Conservation (phyloP, 2,329 filamentous ascomycete genomes). For the Fusarium luffae region DNA sequence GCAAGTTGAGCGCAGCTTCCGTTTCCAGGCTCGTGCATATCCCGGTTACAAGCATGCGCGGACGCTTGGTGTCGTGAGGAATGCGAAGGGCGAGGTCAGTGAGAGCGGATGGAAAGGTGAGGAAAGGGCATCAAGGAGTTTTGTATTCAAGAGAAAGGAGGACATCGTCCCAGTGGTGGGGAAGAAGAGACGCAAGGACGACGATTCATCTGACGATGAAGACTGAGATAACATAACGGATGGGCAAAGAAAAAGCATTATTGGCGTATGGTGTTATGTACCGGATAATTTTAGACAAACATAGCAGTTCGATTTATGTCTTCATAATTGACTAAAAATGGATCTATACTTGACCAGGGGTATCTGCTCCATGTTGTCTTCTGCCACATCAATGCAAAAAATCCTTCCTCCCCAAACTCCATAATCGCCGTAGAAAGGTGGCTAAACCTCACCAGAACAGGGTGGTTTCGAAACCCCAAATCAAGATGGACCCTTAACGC, state of each 20-base stretch:
- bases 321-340: not conserved
- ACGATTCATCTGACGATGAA: slow-evolving; percentile 51
- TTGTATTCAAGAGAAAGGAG: slow-evolving; percentile 70
- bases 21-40: slow-evolving; percentile 74
- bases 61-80: slow-evolving; percentile 74
- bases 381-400: not conserved
- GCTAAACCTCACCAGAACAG: not conserved
- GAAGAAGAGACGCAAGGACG: slow-evolving; percentile 48
- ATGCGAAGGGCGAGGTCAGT: slow-evolving; percentile 56
- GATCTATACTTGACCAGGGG: slow-evolving; percentile 5
- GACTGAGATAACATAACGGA: slow-evolving; percentile 19
- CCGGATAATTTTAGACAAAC: not conserved
- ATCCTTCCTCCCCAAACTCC: not conserved
- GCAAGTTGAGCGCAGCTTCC: slow-evolving; percentile 75
- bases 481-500: slow-evolving; percentile 15
- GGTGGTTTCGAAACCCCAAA: not conserved
- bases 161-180: slow-evolving; percentile 52
- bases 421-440: not conserved
- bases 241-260: not conserved
- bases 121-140: slow-evolving; percentile 64
- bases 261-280: slow-evolving; percentile 25
- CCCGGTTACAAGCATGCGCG: slow-evolving; percentile 79
- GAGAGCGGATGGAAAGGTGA: slow-evolving; percentile 58
- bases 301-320: not conserved
- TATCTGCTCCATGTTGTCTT: slow-evolving; percentile 10